Base-by-base conservation (phyloP, 1,139 yeast species). In the Diutina scorzettiae region DNA sequence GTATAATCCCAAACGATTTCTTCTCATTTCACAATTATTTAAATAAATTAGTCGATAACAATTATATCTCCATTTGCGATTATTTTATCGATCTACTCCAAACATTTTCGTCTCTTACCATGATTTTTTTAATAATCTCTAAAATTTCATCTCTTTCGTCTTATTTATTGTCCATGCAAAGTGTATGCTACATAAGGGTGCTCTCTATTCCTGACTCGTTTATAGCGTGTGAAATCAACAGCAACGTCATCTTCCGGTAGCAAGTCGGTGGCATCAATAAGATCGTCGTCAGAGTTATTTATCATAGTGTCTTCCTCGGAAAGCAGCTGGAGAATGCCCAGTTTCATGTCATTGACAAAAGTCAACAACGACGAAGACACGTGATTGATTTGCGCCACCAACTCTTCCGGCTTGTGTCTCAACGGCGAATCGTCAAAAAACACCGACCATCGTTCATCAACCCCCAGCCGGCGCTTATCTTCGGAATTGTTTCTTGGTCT, bases 371-470 rank as follows among this genome's bases (percentile, higher is more conserved):
- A 32, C 4, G 37, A 32, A 6, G 37, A 32, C 14, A 34, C 39
- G n/a, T 34, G 39, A 9, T 18, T 20, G n/a, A 34, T 19, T n/a
- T 21, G 39, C 4, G 27, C 28, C 28, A 34, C 39, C 6, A 34
- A 23, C 17, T 34, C 39, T 23, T 34, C 39, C 9, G 39, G 39
- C 11, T 23, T n/a, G 9, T 23, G 27, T 23, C 19, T 12, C 20
- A 34, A 34, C 7, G 39, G 39, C 5, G 33, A 30, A 14, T 34
- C 39, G 16, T 34, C 39, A 16, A 34, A 34, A n/a, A 34, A 23
- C 28, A 23, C 12, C 12, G 39, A 34, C 39, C 39, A 34, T n/a
- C 39, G 39, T 8, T 34, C 39, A 23, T 34, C 39, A 14, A 34
- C n/a, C 12, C 37, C 37, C 19, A 21, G 27, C n/a, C 39, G 21